phyloP scores from a whole-genome alignment of 371 early-diverging fungal species.

The Sporodiniella umbellata region DNA sequence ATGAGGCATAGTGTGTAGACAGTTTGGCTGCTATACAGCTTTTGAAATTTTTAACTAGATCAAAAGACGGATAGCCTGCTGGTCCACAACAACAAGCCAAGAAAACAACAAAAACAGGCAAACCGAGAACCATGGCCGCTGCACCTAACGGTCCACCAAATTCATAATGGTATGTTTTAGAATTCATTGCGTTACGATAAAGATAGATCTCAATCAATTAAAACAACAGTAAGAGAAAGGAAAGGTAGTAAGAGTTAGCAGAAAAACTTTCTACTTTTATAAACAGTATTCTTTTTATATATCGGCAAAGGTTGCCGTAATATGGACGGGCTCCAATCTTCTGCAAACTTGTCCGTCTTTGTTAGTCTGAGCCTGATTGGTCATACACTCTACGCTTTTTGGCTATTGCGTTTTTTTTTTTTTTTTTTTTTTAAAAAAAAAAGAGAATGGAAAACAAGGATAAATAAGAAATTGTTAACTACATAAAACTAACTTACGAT shows the following conservation, averaged over 20 bases:
- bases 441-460: no score
- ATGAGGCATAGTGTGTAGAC: conserved; percentile 16
- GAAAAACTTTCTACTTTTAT: neutral
- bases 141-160: conserved; percentile 84
- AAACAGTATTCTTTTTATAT: neutral
- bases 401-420: no score
- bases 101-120: conserved; percentile 60
- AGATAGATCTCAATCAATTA: neutral
- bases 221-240: neutral
- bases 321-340: neutral
- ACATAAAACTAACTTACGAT: conserved; percentile 31
- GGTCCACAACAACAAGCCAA: conserved; percentile 37
- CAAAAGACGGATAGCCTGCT: conserved; percentile 41
- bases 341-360: neutral
- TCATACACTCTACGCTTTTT: conserved; percentile 33
- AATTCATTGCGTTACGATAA: conserved; percentile 38
- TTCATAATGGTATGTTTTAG: conserved; percentile 59
- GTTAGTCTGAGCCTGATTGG: conserved; percentile 20
- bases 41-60: conserved; percentile 20
- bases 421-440: no score
- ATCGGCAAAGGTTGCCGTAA: neutral
- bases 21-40: conserved; percentile 11
- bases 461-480: neutral
- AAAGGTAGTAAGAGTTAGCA: no score
- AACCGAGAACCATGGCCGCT: conserved; percentile 51